Conservation (phyloP, 106 monocot genomes). For the Dioscorea alata region DNA sequence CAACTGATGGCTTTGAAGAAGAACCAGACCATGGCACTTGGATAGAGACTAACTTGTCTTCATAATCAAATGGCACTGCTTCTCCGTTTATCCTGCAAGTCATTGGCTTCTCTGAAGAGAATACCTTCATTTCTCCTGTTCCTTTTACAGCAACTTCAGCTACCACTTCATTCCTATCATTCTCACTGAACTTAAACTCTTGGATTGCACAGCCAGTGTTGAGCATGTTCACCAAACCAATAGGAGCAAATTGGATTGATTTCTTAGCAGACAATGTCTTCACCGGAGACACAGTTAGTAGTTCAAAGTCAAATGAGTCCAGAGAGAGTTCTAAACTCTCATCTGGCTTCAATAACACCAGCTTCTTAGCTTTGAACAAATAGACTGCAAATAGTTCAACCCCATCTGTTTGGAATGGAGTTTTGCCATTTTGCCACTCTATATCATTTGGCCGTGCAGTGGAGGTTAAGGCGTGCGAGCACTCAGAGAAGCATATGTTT, state of each 20-base stretch:
- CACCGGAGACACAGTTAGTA: slow-evolving; percentile 63
- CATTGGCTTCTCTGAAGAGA: slow-evolving; percentile 33
- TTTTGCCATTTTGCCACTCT: slow-evolving; percentile 52
- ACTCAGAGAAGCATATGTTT: slow-evolving; percentile 46
- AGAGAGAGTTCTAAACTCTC: slow-evolving; percentile 47
- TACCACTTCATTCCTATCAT: neutral
- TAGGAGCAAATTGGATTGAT: slow-evolving; percentile 44
- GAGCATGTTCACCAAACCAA: slow-evolving; percentile 80
- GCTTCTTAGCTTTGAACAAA: slow-evolving; percentile 21
- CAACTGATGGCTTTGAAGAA: slow-evolving; percentile 19
- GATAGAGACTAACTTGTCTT: slow-evolving; percentile 21
- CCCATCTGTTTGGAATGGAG: slow-evolving; percentile 8
- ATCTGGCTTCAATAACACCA: slow-evolving; percentile 31
- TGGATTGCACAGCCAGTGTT: slow-evolving; percentile 67
- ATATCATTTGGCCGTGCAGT: slow-evolving; percentile 40
- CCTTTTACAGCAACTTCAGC: slow-evolving; percentile 33
- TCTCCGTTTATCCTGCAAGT: slow-evolving; percentile 33
- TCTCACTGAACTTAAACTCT: slow-evolving; percentile 10
- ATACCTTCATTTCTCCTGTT: slow-evolving; percentile 36
- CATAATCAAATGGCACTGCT: slow-evolving; percentile 29
- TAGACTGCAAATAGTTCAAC: slow-evolving; percentile 54
- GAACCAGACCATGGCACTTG: slow-evolving; percentile 52
- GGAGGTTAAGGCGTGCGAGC: slow-evolving; percentile 34
- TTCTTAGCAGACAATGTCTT: slow-evolving; percentile 4
- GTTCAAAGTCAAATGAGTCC: slow-evolving; percentile 69